phyloP scores from a whole-genome alignment of 2,329 filamentous ascomycete genomes.

The Diplodia scrobiculata region DNA sequence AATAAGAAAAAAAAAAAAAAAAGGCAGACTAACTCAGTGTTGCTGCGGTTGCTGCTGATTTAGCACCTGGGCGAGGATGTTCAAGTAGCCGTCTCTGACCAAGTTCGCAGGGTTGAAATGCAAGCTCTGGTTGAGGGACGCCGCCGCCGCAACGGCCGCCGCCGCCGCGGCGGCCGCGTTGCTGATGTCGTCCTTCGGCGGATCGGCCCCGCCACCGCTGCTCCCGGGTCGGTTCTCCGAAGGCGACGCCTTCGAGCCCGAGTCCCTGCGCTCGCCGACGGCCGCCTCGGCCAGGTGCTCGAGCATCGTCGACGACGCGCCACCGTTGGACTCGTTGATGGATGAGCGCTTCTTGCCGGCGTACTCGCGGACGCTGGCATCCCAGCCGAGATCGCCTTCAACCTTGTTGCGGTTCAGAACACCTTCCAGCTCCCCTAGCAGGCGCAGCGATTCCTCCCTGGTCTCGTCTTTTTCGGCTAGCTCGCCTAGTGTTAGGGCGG shows the following conservation, averaged over 20 bases:
- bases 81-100: slow-evolving; percentile 18
- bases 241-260: not conserved
- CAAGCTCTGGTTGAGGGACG: slow-evolving; percentile 32
- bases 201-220: slow-evolving; percentile 31
- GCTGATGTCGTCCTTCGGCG: slow-evolving; percentile 38
- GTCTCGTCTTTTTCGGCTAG: slow-evolving; percentile 42
- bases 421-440: slow-evolving; percentile 44
- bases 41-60: slow-evolving; percentile 19
- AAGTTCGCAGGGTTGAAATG: slow-evolving; percentile 25
- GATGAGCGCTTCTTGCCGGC: slow-evolving; percentile 34
- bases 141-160: slow-evolving; percentile 43
- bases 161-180: slow-evolving; percentile 38
- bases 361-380: slow-evolving; percentile 39
- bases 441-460: slow-evolving; percentile 41
- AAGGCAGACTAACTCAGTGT: not conserved
- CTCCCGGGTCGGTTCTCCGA: slow-evolving; percentile 34
- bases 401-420: slow-evolving; percentile 39
- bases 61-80: slow-evolving; percentile 14
- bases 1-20: not conserved
- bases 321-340: slow-evolving; percentile 31
- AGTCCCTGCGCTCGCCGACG: slow-evolving; percentile 32
- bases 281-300: slow-evolving; percentile 46
- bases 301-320: slow-evolving; percentile 42
- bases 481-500: slow-evolving; percentile 42
- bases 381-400: slow-evolving; percentile 42